These are phyloP conservation scores for Nissolia schottii DNA, from an alignment of 306 rosid species.

Conservation along the genomic window DNA sequence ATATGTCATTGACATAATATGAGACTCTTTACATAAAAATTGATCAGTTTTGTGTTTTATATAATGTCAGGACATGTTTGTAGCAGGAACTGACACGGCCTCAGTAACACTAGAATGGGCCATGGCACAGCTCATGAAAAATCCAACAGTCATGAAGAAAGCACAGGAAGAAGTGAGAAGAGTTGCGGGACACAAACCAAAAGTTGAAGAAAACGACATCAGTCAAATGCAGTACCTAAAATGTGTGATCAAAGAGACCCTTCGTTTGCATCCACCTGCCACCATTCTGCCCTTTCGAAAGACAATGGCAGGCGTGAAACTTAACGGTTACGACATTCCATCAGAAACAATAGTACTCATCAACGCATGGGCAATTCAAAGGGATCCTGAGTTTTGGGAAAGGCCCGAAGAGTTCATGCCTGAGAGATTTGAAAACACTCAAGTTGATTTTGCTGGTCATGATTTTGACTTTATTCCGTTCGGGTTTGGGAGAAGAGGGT, in stretches of 20 bases:
- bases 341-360: constrained; percentile 28
- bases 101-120: constrained; percentile 43
- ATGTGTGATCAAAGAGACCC: constrained; percentile 41
- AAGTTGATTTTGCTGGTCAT: constrained; percentile 3
- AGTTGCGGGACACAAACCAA: constrained; percentile 34
- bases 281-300: constrained; percentile 34
- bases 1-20: neutral
- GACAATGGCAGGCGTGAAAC: constrained; percentile 7
- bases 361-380: constrained; percentile 48
- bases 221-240: constrained; percentile 47
- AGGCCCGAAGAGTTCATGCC: constrained; percentile 23
- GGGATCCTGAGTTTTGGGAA: constrained; percentile 27
- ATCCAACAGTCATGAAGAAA: constrained; percentile 45
- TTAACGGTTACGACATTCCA: constrained; percentile 42
- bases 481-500: constrained; percentile 30
- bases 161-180: constrained; percentile 55
- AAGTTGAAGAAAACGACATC: constrained; percentile 31
- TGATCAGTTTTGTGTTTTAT: neutral
- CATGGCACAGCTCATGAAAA: constrained; percentile 42
- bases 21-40: neutral
- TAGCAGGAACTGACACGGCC: constrained; percentile 38
- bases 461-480: constrained; percentile 16
- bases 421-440: constrained; percentile 24
- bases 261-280: constrained; percentile 46
- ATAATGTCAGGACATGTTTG: constrained; percentile 49